These are phyloP conservation scores for Solanum chmielewskii DNA, from an alignment of 257 asterid genomes.

Conservation along the genomic window DNA sequence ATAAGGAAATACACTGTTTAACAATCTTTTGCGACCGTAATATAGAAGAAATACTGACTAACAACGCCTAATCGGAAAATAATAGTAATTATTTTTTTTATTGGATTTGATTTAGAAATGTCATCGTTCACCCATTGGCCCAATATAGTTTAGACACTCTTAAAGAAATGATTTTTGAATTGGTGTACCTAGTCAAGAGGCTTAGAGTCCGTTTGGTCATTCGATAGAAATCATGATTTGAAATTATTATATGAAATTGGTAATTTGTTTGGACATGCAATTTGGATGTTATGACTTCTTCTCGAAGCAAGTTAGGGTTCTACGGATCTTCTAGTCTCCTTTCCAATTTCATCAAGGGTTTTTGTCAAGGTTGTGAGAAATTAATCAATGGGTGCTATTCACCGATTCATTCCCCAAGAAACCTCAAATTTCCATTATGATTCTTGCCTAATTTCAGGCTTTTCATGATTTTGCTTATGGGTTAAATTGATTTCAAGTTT, in stretches of 20 bases:
- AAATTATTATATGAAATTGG: too few species aligned
- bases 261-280: background rate
- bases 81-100: background rate
- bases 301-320: background rate
- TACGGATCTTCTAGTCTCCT: background rate
- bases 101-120: background rate
- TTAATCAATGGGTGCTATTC: background rate
- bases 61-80: background rate
- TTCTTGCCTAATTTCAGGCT: background rate
- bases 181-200: background rate
- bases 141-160: background rate
- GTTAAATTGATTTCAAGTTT: background rate
- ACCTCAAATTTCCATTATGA: background rate
- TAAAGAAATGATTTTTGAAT: background rate
- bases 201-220: background rate
- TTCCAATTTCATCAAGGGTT: background rate
- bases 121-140: background rate
- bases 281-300: background rate
- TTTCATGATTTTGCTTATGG: background rate
- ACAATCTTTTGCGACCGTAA: background rate
- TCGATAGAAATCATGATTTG: background rate
- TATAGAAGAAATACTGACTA: background rate
- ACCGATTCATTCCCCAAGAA: background rate
- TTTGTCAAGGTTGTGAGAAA: background rate
- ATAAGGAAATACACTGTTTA: background rate